phyloP scores from a whole-genome alignment of 768 basidiomycete genomes.

The Russula virescens region DNA sequence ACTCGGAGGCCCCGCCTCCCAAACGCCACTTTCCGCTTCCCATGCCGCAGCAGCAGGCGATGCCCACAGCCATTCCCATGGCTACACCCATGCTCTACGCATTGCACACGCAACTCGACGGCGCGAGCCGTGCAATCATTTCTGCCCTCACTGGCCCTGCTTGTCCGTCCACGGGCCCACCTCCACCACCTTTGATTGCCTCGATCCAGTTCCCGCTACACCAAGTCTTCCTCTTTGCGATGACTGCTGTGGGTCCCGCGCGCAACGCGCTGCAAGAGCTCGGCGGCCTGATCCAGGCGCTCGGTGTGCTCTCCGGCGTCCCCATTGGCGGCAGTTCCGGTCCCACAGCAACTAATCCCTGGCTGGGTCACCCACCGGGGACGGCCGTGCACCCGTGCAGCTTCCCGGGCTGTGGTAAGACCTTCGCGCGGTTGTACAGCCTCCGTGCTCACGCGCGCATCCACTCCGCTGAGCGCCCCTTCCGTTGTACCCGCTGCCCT shows the following conservation, averaged over 20 bases:
- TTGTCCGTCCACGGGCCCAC: slow-evolving; percentile 30
- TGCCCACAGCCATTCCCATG: neutral
- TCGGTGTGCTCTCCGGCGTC: slow-evolving; percentile 73
- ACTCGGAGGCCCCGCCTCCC: slow-evolving; percentile 14
- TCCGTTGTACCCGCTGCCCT: slow-evolving; percentile 57
- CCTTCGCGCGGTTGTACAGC: slow-evolving; percentile 61
- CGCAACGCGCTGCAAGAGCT: slow-evolving; percentile 65
- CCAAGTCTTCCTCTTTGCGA: slow-evolving; percentile 72
- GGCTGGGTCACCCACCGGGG: slow-evolving; percentile 33
- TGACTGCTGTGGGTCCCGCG: slow-evolving; percentile 50
- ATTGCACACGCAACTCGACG: slow-evolving; percentile 50
- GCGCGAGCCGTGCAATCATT: slow-evolving; percentile 54
- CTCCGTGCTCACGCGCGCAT: slow-evolving; percentile 67
- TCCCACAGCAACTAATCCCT: neutral
- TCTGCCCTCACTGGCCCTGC: slow-evolving; percentile 36
- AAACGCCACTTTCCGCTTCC: slow-evolving; percentile 25
- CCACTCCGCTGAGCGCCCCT: slow-evolving; percentile 61
- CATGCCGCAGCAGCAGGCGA: slow-evolving; percentile 13
- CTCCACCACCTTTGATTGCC: slow-evolving; percentile 52
- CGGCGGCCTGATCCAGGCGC: slow-evolving; percentile 74
- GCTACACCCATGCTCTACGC: slow-evolving; percentile 31
- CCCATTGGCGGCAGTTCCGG: slow-evolving; percentile 42
- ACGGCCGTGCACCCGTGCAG: slow-evolving; percentile 80
- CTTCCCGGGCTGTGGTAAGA: slow-evolving; percentile 57
- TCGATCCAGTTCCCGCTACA: slow-evolving; percentile 69